Percentiles rank a stretch among this genome's conserved stretches.
Conservation (phyloP, 306 rosid genomes). For the Malus orientalis region DNA sequence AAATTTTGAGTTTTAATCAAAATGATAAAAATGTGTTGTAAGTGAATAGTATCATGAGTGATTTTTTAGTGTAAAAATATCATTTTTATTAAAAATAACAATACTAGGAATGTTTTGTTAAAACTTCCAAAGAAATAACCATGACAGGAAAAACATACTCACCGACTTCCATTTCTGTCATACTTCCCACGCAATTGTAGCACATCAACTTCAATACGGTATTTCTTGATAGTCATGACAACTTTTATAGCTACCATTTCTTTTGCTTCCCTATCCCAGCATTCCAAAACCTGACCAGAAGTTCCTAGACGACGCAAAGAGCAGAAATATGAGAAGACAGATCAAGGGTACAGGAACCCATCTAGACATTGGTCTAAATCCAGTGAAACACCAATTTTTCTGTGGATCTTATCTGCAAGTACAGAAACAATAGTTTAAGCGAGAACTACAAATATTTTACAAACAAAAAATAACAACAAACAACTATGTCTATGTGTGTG, state of each 20-base stretch:
- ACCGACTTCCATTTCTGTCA: slow-evolving; percentile 72
- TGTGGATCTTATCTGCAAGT: slow-evolving; percentile 58
- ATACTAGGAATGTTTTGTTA: too few species aligned
- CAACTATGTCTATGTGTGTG: not conserved
- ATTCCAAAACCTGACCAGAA: slow-evolving; percentile 83
- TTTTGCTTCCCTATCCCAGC: slow-evolving; percentile 82
- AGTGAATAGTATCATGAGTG: too few species aligned
- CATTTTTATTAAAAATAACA: too few species aligned
- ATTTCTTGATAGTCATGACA: slow-evolving; percentile 69
- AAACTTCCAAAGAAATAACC: too few species aligned
- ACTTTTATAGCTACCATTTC: slow-evolving; percentile 85
- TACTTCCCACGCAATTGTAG: slow-evolving; percentile 67
- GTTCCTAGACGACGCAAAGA: slow-evolving; percentile 25
- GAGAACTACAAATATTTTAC: not conserved
- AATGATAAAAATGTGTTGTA: too few species aligned
- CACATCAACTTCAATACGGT: slow-evolving; percentile 72
- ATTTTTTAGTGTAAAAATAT: too few species aligned
- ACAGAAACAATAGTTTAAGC: not conserved
- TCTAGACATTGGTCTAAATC: not conserved
- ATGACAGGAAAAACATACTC: slow-evolving; percentile 14
- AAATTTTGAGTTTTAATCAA: too few species aligned
- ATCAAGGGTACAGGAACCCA: not conserved
- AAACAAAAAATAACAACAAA: not conserved
- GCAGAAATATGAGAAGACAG: not conserved
- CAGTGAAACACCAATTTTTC: slow-evolving; percentile 59